A percentile compares a stretch with the other conserved stretches of the same genome.
Evolutionary conservation across 2,329 filamentous ascomycete species (phyloP).

Genomic region (Colletotrichum paranaense): DNA sequence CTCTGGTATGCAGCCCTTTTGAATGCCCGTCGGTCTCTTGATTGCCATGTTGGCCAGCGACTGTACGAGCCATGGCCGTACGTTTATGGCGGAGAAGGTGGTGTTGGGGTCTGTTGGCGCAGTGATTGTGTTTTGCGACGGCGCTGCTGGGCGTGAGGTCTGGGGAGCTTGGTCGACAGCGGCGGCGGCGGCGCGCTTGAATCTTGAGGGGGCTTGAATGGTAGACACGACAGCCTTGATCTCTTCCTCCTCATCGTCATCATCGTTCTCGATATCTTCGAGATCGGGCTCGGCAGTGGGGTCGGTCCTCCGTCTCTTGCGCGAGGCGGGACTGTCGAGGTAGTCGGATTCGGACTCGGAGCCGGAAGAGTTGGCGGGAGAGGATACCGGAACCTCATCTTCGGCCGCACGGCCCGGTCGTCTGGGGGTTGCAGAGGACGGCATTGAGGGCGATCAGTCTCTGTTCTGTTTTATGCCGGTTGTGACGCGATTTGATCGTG

Average conservation of each 20-base stretch:
- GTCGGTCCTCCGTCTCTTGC: conserved; percentile 58
- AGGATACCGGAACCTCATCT: conserved; percentile 23
- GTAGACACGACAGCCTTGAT: conserved; percentile 51
- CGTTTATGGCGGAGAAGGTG: conserved; percentile 78
- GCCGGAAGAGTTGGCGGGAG: conserved; percentile 29
- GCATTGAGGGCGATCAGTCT: conserved; percentile 21
- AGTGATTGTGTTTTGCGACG: conserved; percentile 49
- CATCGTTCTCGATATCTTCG: conserved; percentile 39
- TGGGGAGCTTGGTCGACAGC: conserved; percentile 35
- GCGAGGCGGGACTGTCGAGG: conserved; percentile 56
- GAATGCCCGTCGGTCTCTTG: conserved; percentile 89
- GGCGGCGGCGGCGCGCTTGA: conserved; percentile 46
- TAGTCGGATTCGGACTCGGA: conserved; percentile 58
- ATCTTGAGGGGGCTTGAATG: conserved; percentile 64
- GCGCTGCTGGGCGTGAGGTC: conserved; percentile 35
- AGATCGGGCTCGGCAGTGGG: conserved; percentile 34
- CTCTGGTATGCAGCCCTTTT: conserved; percentile 91
- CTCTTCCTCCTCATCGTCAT: conserved; percentile 45
- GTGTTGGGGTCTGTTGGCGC: conserved; percentile 67
- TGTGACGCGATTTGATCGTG: not conserved
- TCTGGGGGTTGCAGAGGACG: conserved; percentile 18
- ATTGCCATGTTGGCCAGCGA: conserved; percentile 84
- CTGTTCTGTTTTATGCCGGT: not conserved
- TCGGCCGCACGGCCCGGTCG: conserved; percentile 18
- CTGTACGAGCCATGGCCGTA: conserved; percentile 88